Conservation (phyloP, 352 stramenopile species). For the Hyaloperonospora brassicae region DNA sequence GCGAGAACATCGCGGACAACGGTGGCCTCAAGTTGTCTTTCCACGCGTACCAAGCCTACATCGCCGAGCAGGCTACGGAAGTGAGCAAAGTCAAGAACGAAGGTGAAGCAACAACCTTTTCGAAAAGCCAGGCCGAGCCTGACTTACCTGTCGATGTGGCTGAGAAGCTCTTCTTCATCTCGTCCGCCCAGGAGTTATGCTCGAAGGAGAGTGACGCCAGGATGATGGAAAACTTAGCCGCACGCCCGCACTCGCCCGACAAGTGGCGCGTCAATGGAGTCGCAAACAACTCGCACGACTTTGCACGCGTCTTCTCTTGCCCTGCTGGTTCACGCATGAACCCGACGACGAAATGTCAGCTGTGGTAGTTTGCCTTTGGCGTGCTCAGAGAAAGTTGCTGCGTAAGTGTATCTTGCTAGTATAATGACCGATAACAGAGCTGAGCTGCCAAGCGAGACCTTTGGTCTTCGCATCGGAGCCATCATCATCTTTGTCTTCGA, state of each 20-base stretch:
- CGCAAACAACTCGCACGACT: constrained; percentile 71
- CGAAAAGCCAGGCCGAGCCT: constrained; percentile 16
- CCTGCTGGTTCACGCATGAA: constrained; percentile 6
- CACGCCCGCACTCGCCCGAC: constrained; percentile 56
- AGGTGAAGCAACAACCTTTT: constrained; percentile 6
- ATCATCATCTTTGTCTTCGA: constrained; percentile 9
- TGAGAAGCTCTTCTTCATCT: constrained; percentile 57
- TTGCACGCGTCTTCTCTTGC: constrained; percentile 54
- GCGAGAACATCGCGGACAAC: no score
- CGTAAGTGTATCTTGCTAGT: constrained; percentile 4
- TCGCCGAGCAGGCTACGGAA: constrained; percentile 17
- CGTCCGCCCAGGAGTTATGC: constrained; percentile 71
- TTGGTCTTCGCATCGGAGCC: constrained; percentile 19
- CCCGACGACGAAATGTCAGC: constrained; percentile 44
- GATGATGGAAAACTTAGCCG: constrained; percentile 39
- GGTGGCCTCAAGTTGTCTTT: no score
- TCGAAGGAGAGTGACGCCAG: constrained; percentile 50
- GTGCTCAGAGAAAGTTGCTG: constrained; percentile 18
- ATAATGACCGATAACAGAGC: constrained; percentile 9
- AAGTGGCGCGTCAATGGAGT: constrained; percentile 73
- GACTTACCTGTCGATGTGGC: constrained; percentile 8
- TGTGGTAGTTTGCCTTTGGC: constrained; percentile 45
- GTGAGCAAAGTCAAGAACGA: constrained; percentile 15
- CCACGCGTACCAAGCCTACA: constrained; percentile 3
- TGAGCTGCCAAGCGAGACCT: constrained; percentile 21